phyloP scores from a whole-genome alignment of 305 asterid genomes.

The Petunia hybrid region DNA sequence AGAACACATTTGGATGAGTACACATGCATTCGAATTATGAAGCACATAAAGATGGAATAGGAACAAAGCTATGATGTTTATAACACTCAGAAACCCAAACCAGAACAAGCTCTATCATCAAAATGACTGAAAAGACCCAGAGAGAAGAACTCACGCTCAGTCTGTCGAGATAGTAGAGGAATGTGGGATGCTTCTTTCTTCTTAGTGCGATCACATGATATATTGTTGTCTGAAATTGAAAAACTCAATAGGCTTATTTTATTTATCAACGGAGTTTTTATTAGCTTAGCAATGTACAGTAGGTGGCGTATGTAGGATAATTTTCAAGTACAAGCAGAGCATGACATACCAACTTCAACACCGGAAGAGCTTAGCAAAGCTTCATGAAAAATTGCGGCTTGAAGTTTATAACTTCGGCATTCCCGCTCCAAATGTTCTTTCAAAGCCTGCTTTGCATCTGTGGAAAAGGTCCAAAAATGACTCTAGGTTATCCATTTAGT shows the following conservation, averaged over 20 bases:
- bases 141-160: conserved; percentile 78
- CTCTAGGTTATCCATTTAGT: conserved; percentile 8
- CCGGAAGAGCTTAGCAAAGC: conserved; percentile 62
- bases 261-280: conserved; percentile 13
- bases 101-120: neutral
- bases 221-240: conserved; percentile 57
- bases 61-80: neutral
- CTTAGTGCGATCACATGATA: conserved; percentile 47
- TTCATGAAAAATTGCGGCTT: conserved; percentile 81
- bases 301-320: conserved; percentile 30
- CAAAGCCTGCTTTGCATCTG: conserved; percentile 80
- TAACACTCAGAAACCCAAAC: neutral
- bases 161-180: conserved; percentile 72
- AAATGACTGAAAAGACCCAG: neutral
- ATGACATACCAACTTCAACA: conserved; percentile 43
- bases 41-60: neutral
- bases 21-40: neutral
- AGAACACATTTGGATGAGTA: neutral
- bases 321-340: conserved; percentile 17
- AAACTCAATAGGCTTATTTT: conserved; percentile 39
- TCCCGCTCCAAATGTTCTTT: conserved; percentile 74
- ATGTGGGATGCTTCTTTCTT: conserved; percentile 70
- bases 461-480: conserved; percentile 37
- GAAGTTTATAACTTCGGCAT: conserved; percentile 72
- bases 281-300: conserved; percentile 37